These are phyloP conservation scores for Aschersonia sp. DNA, from an alignment of 2,329 filamentous ascomycete genomes.

Conservation along the genomic window DNA sequence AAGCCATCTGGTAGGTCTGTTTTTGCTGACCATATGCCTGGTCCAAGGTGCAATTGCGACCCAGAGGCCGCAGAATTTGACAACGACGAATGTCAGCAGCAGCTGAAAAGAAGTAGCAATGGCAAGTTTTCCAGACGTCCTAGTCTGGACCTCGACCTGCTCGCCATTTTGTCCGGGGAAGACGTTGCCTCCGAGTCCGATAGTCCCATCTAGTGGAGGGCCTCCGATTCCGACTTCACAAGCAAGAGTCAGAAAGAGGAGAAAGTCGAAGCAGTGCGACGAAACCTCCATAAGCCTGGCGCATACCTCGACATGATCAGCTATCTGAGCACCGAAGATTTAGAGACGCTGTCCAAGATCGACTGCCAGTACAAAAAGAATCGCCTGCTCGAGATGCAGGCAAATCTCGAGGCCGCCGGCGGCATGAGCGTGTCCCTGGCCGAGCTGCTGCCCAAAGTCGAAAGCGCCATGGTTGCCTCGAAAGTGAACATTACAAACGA, in stretches of 20 bases:
- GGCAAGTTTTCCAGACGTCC: neutral
- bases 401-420: slow-evolving; percentile 27
- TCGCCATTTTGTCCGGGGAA: slow-evolving; percentile 11
- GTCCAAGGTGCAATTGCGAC: too few species aligned
- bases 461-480: neutral
- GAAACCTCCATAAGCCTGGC: slow-evolving; percentile 14
- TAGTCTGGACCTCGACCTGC: neutral
- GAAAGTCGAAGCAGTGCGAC: slow-evolving; percentile 16
- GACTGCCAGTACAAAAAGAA: slow-evolving; percentile 17
- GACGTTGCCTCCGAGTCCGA: slow-evolving; percentile 12
- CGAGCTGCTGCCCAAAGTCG: slow-evolving; percentile 13
- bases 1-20: too few species aligned
- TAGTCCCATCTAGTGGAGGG: neutral
- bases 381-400: slow-evolving; percentile 27
- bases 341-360: slow-evolving; percentile 19
- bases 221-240: slow-evolving; percentile 5
- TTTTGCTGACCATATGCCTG: too few species aligned
- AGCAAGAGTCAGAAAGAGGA: slow-evolving; percentile 13
- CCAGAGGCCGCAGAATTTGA: too few species aligned
- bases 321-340: slow-evolving; percentile 15
- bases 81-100: too few species aligned
- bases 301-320: slow-evolving; percentile 9
- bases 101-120: neutral
- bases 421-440: slow-evolving; percentile 24
- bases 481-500: too few species aligned